Percentiles rank a stretch among this genome's conserved stretches.
These are phyloP conservation scores for Priceomyces carsonii DNA, from an alignment of 805 yeast genomes.

Conservation along the genomic window DNA sequence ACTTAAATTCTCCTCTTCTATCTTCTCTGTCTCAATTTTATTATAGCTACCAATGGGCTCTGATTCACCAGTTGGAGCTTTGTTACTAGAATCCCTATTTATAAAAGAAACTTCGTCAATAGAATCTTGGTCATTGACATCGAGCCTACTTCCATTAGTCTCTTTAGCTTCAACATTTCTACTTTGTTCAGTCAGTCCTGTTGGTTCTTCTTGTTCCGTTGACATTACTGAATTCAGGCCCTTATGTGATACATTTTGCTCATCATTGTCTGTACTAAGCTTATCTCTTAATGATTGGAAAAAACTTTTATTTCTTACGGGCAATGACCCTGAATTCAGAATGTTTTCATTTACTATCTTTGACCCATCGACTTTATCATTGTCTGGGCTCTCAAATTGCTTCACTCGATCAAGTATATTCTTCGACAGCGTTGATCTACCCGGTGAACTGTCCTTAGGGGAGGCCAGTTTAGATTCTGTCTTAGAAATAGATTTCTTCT, in stretches of 20 bases:
- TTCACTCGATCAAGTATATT: conserved; percentile 37
- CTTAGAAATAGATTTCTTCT: conserved; percentile 14
- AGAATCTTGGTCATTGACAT: neutral
- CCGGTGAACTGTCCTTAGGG: conserved; percentile 16
- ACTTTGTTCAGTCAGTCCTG: neutral
- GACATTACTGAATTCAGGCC: neutral
- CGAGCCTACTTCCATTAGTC: neutral
- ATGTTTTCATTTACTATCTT: neutral
- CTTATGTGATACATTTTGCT: too few relatives aligned
- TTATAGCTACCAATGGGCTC: neutral
- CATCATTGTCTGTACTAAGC: conserved; percentile 1
- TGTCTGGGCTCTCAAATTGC: conserved; percentile 33
- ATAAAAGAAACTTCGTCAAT: neutral
- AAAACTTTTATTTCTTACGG: conserved; percentile 4
- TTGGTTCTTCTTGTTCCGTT: neutral
- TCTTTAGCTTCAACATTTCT: neutral
- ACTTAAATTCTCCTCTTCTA: too few relatives aligned
- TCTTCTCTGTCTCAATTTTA: neutral
- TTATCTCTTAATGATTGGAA: conserved; percentile 7
- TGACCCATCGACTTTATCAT: neutral
- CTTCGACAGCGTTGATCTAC: conserved; percentile 21
- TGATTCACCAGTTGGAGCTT: neutral
- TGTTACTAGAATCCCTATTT: too few relatives aligned
- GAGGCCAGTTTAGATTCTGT: conserved; percentile 28
- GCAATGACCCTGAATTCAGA: neutral